Evolutionary conservation across 768 basidiomycete species (phyloP).

Genomic region (Auriscalpium orientale): DNA sequence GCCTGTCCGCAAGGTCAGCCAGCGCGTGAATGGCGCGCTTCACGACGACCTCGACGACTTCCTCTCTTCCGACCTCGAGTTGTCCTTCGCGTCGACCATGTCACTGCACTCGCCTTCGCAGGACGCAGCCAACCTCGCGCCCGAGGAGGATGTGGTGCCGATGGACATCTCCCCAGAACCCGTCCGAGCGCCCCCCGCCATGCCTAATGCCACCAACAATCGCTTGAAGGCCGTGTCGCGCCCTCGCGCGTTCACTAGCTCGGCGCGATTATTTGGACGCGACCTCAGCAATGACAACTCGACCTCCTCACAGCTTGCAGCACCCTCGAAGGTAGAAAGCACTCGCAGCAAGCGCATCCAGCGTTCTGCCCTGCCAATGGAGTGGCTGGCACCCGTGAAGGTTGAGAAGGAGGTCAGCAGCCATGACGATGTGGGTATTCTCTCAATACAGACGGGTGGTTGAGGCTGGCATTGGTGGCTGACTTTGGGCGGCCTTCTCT

Average conservation of each 20-base stretch:
- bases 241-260: constrained; percentile 60
- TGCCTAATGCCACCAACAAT: constrained; percentile 22
- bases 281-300: constrained; percentile 54
- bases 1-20: constrained; percentile 42
- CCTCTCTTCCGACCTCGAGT: constrained; percentile 69
- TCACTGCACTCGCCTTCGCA: constrained; percentile 68
- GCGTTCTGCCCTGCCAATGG: constrained; percentile 53
- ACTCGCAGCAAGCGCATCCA: constrained; percentile 47
- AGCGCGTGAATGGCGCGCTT: constrained; percentile 30
- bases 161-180: constrained; percentile 82
- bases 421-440: constrained; percentile 17
- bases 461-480: constrained; percentile 4
- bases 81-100: constrained; percentile 77
- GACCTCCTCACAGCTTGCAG: constrained; percentile 24
- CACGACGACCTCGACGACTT: constrained; percentile 56
- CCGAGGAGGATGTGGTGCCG: constrained; percentile 45
- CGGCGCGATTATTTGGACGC: constrained; percentile 61
- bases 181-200: constrained; percentile 20
- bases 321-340: constrained; percentile 28
- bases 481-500: constrained; percentile 2
- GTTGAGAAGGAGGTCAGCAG: constrained; percentile 18
- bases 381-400: constrained; percentile 43
- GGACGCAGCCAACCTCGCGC: constrained; percentile 35
- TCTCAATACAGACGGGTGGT: constrained; percentile 3
- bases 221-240: constrained; percentile 31